Evolutionary conservation across 2,329 filamentous ascomycete species (phyloP), one percentile per base, ranked within the genome.

Genomic region (Phymatotrichopsis omnivora): DNA sequence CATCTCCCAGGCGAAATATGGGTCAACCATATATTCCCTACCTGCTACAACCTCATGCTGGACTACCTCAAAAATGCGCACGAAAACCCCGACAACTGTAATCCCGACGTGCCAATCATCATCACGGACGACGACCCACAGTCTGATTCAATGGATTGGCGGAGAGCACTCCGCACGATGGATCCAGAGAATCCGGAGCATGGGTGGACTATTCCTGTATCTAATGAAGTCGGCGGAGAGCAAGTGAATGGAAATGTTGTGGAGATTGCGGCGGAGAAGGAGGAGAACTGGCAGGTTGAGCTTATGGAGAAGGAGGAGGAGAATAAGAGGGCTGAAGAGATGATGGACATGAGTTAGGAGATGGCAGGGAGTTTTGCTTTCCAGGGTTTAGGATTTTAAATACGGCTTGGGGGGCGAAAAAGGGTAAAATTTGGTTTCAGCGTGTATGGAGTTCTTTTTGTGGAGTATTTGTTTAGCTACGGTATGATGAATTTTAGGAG

Each of bases 41-140:
- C 38, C 19, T 51, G 49, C 16, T 36, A 19, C 20, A 43, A 51
- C 11, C 34, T 47, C 22, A 19, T 49, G 22, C 35, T 25, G 12
- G 43, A 36, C 11, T 45, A 51, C 12, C 12, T 45, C 4, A 42
- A 14, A 33, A 32, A 42, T 31, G 50, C 47, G 4, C 47, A 53
- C 19, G 23, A 11, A 17, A 45, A 46, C 30, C 49, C 44, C 7
- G 46, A 33, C 19, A 47, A 52, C 25, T 49, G 51, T 23, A 52
- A 54, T 27, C 49, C 48, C 5, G 33, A 45, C 30, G 45, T 53
- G 23, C 51, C 51, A 5, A 42, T 53, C 16, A 49, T 49, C 23
- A 23, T 53, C 6, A 45, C 45, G 11, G 41, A 45, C 14, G 25
- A 45, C 19, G n/a, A n/a, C n/a, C n/a, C n/a, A n/a, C n/a, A n/a